Evolutionary conservation across 2,329 filamentous ascomycete genomes (phyloP).

Genomic region (Aspergillus sp.): DNA sequence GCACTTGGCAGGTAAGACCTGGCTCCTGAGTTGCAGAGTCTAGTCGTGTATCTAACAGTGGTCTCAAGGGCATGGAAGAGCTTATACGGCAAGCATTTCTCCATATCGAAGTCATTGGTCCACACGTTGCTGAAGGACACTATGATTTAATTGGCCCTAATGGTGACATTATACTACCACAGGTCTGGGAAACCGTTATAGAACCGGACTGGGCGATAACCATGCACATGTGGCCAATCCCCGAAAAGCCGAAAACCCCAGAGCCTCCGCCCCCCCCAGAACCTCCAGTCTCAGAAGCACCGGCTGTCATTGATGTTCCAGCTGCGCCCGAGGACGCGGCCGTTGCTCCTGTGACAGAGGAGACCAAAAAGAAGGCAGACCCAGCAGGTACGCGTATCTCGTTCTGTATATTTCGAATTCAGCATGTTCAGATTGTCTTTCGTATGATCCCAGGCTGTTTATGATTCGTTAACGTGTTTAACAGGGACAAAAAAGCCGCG

Average conservation of each 20-base stretch:
- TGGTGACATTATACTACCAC: constrained; percentile 77
- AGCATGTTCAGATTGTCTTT: background rate
- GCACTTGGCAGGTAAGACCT: constrained; percentile 72
- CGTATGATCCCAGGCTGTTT: background rate
- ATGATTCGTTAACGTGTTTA: background rate
- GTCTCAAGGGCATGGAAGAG: constrained; percentile 73
- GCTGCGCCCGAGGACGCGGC: constrained; percentile 17
- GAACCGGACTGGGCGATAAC: constrained; percentile 73
- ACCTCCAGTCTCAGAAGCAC: constrained; percentile 24
- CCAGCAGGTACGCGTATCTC: constrained; percentile 29
- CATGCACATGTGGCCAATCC: constrained; percentile 67
- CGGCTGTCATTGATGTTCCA: constrained; percentile 20
- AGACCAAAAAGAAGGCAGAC: constrained; percentile 35
- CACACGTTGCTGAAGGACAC: constrained; percentile 73
- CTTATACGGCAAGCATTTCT: constrained; percentile 81
- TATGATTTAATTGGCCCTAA: constrained; percentile 79
- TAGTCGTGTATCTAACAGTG: constrained; percentile 5
- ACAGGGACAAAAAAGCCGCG: constrained; percentile 34
- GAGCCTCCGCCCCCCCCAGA: constrained; percentile 32
- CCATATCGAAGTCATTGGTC: constrained; percentile 73
- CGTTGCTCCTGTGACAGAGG: constrained; percentile 17
- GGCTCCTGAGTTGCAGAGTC: background rate
- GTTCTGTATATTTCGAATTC: background rate
- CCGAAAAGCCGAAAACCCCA: constrained; percentile 48
- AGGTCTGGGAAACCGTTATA: constrained; percentile 78